Evolutionary conservation across 768 basidiomycete species (phyloP).

Genomic region (Boletus insuetus): DNA sequence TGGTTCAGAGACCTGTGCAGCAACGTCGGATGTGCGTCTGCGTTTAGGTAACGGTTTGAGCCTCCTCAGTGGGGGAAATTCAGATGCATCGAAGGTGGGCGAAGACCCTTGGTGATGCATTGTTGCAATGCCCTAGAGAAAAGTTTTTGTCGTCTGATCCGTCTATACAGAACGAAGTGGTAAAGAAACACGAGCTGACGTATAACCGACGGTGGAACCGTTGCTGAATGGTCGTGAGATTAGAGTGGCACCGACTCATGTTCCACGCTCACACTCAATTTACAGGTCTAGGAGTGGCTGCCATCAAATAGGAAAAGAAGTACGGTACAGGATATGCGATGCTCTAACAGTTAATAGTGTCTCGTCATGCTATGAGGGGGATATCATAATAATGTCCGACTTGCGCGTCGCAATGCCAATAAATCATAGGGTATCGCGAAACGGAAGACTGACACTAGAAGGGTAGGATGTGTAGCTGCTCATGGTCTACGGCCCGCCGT

Average conservation of each 20-base stretch:
- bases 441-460: conserved; percentile 44
- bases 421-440: conserved; percentile 50
- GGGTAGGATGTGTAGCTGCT: conserved; percentile 41
- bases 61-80: conserved; percentile 58
- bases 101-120: conserved; percentile 56
- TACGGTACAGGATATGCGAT: conserved; percentile 56
- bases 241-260: too few species aligned
- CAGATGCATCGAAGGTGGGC: conserved; percentile 63
- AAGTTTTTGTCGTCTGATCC: conserved; percentile 15
- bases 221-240: conserved; percentile 16
- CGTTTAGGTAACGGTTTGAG: conserved; percentile 81
- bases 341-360: conserved; percentile 62
- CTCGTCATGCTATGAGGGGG: conserved; percentile 48
- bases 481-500: conserved; percentile 43
- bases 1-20: conserved; percentile 23
- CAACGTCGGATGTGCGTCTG: conserved; percentile 48
- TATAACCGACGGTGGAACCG: conserved; percentile 16
- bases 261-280: not conserved
- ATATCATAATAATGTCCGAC: conserved; percentile 45
- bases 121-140: conserved; percentile 11
- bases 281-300: conserved; percentile 12
- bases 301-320: conserved; percentile 28
- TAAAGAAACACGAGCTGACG: conserved; percentile 30
- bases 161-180: conserved; percentile 15
- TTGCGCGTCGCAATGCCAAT: conserved; percentile 46